A percentile compares a stretch with the other conserved stretches of the same genome.
phyloP scores from a whole-genome alignment of 345 rosid species.

The Lepidium didymum region DNA sequence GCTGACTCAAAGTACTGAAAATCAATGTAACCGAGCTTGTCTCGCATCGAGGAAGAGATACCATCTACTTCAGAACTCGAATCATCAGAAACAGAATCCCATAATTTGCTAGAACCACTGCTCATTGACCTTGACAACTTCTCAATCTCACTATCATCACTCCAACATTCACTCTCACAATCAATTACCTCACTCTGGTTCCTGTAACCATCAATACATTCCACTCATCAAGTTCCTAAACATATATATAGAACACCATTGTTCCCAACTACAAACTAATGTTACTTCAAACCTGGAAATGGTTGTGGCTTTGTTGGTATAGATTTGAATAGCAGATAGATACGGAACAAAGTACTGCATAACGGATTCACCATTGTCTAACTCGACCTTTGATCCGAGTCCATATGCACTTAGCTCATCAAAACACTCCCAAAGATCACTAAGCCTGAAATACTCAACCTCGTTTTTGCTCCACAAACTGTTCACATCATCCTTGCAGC shows the following conservation, averaged over 20 bases:
- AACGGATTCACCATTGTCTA: constrained; percentile 32
- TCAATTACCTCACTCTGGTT: constrained; percentile 32
- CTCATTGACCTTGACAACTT: constrained; percentile 55
- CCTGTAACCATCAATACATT: constrained; percentile 23
- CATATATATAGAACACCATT: not conserved
- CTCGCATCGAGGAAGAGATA: constrained; percentile 18
- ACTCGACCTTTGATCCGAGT: constrained; percentile 32
- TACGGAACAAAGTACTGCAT: constrained; percentile 65
- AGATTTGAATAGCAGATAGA: constrained; percentile 67
- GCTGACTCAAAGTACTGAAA: constrained; percentile 53
- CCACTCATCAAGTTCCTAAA: not conserved
- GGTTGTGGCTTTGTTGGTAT: constrained; percentile 34
- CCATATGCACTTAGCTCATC: constrained; percentile 81
- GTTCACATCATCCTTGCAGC: constrained; percentile 39
- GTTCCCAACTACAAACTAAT: not conserved
- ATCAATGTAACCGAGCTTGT: constrained; percentile 48
- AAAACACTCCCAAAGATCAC: constrained; percentile 69
- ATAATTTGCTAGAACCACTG: constrained; percentile 48
- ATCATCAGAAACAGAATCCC: constrained; percentile 62
- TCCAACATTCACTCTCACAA: constrained; percentile 52
- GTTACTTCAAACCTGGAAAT: constrained; percentile 36
- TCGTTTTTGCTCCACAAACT: constrained; percentile 47
- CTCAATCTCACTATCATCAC: constrained; percentile 56
- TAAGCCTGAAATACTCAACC: constrained; percentile 44
- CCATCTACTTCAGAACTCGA: constrained; percentile 35